A percentile compares a stretch with the other conserved stretches of the same genome.
These are phyloP conservation scores for Huntiella bhutanensis DNA, from an alignment of 2,329 filamentous ascomycete genomes.

Conservation along the genomic window DNA sequence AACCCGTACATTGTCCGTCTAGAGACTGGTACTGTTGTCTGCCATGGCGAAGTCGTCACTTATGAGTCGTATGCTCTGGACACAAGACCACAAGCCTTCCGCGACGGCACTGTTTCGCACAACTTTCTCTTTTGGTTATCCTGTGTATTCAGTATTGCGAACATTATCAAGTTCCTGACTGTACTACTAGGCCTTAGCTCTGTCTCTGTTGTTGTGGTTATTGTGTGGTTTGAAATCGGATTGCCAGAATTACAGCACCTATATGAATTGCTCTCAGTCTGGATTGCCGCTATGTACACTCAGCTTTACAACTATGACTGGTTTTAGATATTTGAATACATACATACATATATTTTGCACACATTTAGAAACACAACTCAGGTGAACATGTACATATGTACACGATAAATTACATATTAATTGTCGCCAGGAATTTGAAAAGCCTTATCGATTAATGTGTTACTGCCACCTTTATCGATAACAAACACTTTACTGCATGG, in stretches of 20 bases:
- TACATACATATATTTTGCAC: no score
- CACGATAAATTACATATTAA: no score
- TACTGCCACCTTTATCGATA: no score
- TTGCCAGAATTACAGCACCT: no score
- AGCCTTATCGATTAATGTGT: no score
- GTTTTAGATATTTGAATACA: no score
- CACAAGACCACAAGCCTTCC: neutral
- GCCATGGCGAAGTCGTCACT: conserved; percentile 5
- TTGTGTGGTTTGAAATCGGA: neutral
- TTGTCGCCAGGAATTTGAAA: no score
- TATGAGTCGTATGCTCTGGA: conserved; percentile 5
- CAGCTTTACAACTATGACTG: no score
- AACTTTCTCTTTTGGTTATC: conserved; percentile 2
- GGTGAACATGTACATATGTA: no score
- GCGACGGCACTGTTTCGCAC: neutral
- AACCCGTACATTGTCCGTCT: conserved; percentile 2
- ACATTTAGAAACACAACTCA: no score
- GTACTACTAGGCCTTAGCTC: neutral
- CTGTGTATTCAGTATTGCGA: neutral
- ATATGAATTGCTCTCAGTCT: no score
- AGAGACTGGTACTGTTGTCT: neutral
- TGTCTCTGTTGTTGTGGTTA: neutral
- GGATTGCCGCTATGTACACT: no score
- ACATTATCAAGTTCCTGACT: neutral
- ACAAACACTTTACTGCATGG: neutral